Base-by-base conservation (phyloP, 2,329 filamentous ascomycete genomes). In the Fusarium concolor region DNA sequence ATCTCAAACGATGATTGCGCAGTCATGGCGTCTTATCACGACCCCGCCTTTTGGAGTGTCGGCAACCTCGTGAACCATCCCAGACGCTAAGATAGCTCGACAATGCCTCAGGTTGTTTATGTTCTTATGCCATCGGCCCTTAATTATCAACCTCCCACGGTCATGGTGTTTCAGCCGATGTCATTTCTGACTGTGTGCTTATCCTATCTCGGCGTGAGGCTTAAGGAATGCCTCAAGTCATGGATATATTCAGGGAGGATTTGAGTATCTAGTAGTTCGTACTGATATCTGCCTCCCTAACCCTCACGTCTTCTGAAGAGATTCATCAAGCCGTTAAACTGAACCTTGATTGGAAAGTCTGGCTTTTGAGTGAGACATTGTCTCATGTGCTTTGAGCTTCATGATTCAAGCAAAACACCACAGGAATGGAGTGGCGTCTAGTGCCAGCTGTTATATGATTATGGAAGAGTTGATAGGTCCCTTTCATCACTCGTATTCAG, bases 1-100 rank as follows among this genome's bases (percentile, higher is more conserved):
- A 53, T 55, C 24, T 41, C n/a, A 22, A 52, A 41, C 37, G 24
- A 38, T 20, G 29, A 58, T 67, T 54, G 52, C 47, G 45, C 33
- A 56, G 31, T 26, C 33, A 51, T 58, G 44, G 45, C 38, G 47
- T 52, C 66, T 68, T 68, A 69, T 68, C 66, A 44, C 28, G 20
- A 67, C 65, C 65, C 65, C 65, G 44, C 65, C 41, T 58, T 37
- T 50, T 12, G n/a, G 51, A 47, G 31, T 55, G 66, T 67, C 43
- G 66, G 44, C 49, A 56, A 55, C 63, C 49, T 46, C 35, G 46
- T 54, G 37, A 45, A 50, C 42, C 28, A 37, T 31, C 18, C 20
- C 22, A 22, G 12, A 26, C 45, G 44, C 39, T 35, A 66, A 22
- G 41, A 62, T 59, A 41, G 22, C 35, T 50, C 26, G 24, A 29